phyloP scores from a whole-genome alignment of 1,139 yeast species.

The Taphrina communis region DNA sequence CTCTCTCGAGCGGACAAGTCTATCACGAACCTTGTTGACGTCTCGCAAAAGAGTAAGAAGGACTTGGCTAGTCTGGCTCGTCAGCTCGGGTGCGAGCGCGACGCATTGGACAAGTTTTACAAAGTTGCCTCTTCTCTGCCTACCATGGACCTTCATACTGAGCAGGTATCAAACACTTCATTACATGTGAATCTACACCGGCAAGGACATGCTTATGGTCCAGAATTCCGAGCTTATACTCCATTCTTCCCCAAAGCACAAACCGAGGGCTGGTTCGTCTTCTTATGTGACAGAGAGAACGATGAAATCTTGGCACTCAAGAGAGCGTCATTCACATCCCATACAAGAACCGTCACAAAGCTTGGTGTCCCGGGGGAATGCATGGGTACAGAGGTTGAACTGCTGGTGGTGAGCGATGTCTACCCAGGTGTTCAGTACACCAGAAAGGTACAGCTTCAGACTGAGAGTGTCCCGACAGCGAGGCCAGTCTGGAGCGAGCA shows the following conservation, averaged over 20 bases:
- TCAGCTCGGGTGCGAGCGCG: neutral
- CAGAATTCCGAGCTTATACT: slow-evolving; percentile 70
- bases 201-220: slow-evolving; percentile 56
- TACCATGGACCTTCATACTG: slow-evolving; percentile 14
- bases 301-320: slow-evolving; percentile 42
- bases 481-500: neutral
- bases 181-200: slow-evolving; percentile 41
- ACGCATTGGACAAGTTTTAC: slow-evolving; percentile 25
- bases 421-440: slow-evolving; percentile 30
- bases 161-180: slow-evolving; percentile 17
- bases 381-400: slow-evolving; percentile 34
- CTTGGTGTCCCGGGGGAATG: slow-evolving; percentile 55
- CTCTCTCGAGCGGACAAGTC: slow-evolving; percentile 39
- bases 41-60: slow-evolving; percentile 47
- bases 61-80: slow-evolving; percentile 48
- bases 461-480: neutral
- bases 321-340: slow-evolving; percentile 32
- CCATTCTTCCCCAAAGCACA: slow-evolving; percentile 89
- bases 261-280: slow-evolving; percentile 89
- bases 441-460: neutral
- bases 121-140: slow-evolving; percentile 35
- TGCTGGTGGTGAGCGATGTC: slow-evolving; percentile 27
- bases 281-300: slow-evolving; percentile 28
- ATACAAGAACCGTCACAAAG: slow-evolving; percentile 18
- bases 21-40: slow-evolving; percentile 32